Percentiles rank a stretch among this genome's conserved stretches.
phyloP scores from a whole-genome alignment of 257 asterid genomes.

The Phtheirospermum japonicum region DNA sequence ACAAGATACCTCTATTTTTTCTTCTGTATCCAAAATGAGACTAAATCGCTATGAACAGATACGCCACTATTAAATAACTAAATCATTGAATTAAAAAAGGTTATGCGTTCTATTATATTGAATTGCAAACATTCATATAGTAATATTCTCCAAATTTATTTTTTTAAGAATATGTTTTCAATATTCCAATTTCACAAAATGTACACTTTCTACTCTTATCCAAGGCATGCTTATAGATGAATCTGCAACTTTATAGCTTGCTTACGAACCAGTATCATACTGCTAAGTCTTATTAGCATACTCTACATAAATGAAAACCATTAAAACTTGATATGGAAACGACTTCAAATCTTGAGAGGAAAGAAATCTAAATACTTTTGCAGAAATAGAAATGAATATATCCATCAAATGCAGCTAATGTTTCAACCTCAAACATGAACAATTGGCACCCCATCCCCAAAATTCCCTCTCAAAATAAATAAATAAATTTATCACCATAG shows the following conservation, averaged over 20 bases:
- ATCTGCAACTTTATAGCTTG: conserved; percentile 6
- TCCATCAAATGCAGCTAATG: conserved; percentile 18
- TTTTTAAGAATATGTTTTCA: no score
- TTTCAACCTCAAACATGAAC: conserved; percentile 7
- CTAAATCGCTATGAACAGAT: no score
- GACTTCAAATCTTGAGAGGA: conserved; percentile 15
- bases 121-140: no score
- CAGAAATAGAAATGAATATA: not conserved
- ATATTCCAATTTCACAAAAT: no score
- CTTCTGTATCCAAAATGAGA: no score
- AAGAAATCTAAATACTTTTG: conserved; percentile 9
- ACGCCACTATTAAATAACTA: no score
- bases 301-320: conserved; percentile 15
- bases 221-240: not conserved
- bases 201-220: not conserved
- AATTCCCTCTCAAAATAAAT: conserved; percentile 2
- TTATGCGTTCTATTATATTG: no score
- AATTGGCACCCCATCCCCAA: conserved; percentile 22
- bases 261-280: conserved; percentile 1
- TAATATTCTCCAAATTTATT: no score
- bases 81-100: no score
- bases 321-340: not conserved
- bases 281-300: conserved; percentile 17
- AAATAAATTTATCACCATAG: not conserved
- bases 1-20: not conserved